Evolutionary conservation across 2,329 filamentous ascomycete genomes (phyloP), one percentile per base, ranked within the genome.

Genomic region (Lasiodiplodia gonubiensis): DNA sequence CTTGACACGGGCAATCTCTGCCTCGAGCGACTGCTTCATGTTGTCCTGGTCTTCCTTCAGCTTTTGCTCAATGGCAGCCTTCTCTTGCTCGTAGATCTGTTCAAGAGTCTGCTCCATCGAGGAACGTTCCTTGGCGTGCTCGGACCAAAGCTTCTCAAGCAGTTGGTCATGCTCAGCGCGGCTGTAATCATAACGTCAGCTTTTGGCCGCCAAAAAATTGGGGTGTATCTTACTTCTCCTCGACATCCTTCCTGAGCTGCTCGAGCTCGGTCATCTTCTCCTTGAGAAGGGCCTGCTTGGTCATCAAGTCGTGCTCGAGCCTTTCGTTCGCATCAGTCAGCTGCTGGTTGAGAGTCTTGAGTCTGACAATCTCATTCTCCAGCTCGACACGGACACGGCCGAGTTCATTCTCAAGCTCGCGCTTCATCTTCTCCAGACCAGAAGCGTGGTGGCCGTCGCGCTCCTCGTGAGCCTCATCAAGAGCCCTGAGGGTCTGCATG

Each of bases 381-480:
- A 67, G 55, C 55, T 67, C 55, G 23, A 60, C 46, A 39, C 65
- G 54, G 33, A 60, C 55, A 35, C 46, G 46, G 21, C 11, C 30
- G 18, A 67, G 54, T 33, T 67, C 65, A 25, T 25, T 1, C 55
- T 67, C 65, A 5, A 60, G 55, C 46, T 67, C 65, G 14, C 55
- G 65, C 55, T 60, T 67, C 65, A 67, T 60, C 46, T 61, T 60
- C 48, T 53, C 65, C 2, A 61, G 55, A 21, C 55, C 55, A 14
- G 55, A 60, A 21, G 55, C 65, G 54, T 67, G 55, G 65, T 67
- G 65, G 35, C 65, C 65, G 18, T 67, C 65, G 25, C 65, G 54
- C 27, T 67, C 65, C 16, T 67, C 65, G 33, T 67, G 65, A 33
- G 65, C 48, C 37, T 67, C 53, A 16, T 67, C 55, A 18, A 67